phyloP scores from a whole-genome alignment of 768 basidiomycete species.

The Russula virescens region DNA sequence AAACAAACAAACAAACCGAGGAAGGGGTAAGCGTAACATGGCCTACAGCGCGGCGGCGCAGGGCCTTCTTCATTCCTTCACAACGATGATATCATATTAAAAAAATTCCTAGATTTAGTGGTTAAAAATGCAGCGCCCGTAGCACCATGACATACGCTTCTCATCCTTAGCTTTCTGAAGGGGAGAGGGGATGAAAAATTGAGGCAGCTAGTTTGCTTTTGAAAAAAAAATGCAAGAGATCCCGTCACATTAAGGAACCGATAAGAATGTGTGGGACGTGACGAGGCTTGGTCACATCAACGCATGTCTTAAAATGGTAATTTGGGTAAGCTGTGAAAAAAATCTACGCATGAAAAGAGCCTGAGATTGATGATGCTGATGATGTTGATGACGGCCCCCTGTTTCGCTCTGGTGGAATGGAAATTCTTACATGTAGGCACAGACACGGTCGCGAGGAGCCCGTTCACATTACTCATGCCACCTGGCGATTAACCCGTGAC shows the following conservation, averaged over 20 bases:
- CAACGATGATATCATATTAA: conserved; percentile 1
- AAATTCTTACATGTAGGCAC: conserved; percentile 5
- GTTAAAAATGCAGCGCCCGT: conserved; percentile 1
- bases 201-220: conserved; percentile 12
- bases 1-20: conserved; percentile 9
- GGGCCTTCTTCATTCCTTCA: conserved; percentile 13
- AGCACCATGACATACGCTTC: not conserved
- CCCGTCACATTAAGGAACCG: conserved; percentile 18
- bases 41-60: conserved; percentile 5
- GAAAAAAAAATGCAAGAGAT: conserved; percentile 11
- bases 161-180: not conserved
- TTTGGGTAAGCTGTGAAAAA: not conserved
- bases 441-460: not conserved
- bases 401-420: conserved; percentile 9
- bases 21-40: not conserved
- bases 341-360: not conserved
- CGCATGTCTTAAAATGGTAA: conserved; percentile 1
- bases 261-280: conserved; percentile 16
- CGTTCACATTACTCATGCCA: not conserved
- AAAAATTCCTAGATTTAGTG: not conserved
- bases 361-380: conserved; percentile 11
- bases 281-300: conserved; percentile 17
- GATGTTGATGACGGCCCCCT: not conserved
- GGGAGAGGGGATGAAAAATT: conserved; percentile 11
- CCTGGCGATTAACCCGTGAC: too few relatives aligned